Percentiles rank a stretch among this genome's conserved stretches.
phyloP scores from a whole-genome alignment of 129 eudicot genomes.

The Helichrysum umbraculigerum region DNA sequence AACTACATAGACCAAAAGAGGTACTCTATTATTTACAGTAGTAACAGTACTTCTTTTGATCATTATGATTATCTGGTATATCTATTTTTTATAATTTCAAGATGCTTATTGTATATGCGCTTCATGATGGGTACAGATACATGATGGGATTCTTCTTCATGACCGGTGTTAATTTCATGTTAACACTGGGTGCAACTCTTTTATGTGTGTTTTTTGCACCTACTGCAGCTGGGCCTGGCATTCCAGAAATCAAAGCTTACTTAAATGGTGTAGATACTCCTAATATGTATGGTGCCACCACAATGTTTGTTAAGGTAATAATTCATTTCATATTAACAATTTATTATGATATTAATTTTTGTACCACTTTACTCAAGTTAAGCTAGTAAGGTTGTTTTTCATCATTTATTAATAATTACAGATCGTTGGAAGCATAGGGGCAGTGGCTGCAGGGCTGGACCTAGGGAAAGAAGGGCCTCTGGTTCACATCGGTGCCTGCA shows the following conservation, averaged over 20 bases:
- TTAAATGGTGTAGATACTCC: constrained; percentile 95
- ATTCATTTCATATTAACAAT: background rate
- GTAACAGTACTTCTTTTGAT: too few relatives aligned
- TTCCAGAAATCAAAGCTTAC: constrained; percentile 96
- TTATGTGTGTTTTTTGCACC: constrained; percentile 83
- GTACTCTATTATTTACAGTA: constrained; percentile 26
- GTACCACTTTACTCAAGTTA: background rate
- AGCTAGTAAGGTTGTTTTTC: background rate
- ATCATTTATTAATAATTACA: constrained; percentile 24
- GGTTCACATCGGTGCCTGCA: constrained; percentile 89
- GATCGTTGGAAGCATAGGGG: constrained; percentile 98
- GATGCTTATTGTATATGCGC: background rate
- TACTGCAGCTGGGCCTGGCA: constrained; percentile 98
- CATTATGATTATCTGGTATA: background rate
- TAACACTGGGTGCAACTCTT: constrained; percentile 62
- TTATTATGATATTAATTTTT: background rate
- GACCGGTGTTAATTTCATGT: constrained; percentile 62
- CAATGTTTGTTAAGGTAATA: constrained; percentile 77
- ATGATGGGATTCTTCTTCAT: constrained; percentile 59
- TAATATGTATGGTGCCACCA: constrained; percentile 82
- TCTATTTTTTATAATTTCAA: background rate
- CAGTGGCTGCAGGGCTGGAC: constrained; percentile 89
- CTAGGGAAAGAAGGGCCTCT: constrained; percentile 97
- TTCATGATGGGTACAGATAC: constrained; percentile 64
- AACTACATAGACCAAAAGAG: constrained; percentile 57